Evolutionary conservation across 305 asterid species (phyloP).

Genomic region (Fraxinus sp.): DNA sequence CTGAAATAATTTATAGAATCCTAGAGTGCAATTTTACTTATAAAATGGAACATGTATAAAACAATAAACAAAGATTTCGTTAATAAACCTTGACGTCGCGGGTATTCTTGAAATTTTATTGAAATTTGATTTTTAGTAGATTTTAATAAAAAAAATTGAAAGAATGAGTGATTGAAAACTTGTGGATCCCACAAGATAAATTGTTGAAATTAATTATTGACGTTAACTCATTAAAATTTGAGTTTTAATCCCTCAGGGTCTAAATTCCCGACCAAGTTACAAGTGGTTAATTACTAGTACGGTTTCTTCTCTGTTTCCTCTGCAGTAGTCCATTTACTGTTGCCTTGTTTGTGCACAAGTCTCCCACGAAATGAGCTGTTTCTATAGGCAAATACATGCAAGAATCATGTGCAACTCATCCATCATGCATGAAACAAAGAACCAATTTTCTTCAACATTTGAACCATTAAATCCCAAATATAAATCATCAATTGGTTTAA

Average conservation of each 20-base stretch:
- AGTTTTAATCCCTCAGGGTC: background rate
- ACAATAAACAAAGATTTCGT: too few relatives aligned
- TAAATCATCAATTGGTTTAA: too few relatives aligned
- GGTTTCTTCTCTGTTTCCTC: background rate
- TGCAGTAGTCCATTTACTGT: background rate
- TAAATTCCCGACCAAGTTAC: background rate
- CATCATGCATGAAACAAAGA: conserved; percentile 26
- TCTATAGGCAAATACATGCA: conserved; percentile 29
- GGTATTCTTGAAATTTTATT: too few relatives aligned
- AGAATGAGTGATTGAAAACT: too few relatives aligned
- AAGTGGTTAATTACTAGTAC: background rate
- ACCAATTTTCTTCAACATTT: background rate
- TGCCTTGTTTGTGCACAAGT: background rate
- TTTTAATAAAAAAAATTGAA: too few relatives aligned
- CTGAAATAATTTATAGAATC: background rate
- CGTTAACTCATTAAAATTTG: too few relatives aligned
- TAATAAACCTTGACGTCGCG: too few relatives aligned
- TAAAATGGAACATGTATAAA: background rate
- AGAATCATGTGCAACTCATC: conserved; percentile 35
- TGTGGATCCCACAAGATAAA: too few relatives aligned
- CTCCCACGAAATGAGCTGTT: conserved; percentile 23
- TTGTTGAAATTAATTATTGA: too few relatives aligned
- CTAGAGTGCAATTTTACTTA: background rate
- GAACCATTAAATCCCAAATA: background rate
- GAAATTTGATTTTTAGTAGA: too few relatives aligned